phyloP scores from a whole-genome alignment of 441 rosid species.

The Gossypium schwendimanii region DNA sequence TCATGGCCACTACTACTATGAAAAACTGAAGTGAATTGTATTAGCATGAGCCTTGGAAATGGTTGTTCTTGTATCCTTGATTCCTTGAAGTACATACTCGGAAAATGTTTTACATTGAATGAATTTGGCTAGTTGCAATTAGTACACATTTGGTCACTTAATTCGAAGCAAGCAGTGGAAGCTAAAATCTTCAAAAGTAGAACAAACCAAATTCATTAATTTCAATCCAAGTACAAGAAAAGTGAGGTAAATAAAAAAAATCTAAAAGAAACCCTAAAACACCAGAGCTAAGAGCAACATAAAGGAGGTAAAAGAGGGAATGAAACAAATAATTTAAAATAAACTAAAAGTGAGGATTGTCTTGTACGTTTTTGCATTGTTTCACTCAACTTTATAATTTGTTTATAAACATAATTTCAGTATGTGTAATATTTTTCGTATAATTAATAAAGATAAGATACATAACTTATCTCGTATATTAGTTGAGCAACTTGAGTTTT shows the following conservation, averaged over 20 bases:
- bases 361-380: too few relatives aligned
- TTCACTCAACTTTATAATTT: too few relatives aligned
- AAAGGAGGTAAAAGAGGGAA: background rate
- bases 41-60: background rate
- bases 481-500: background rate
- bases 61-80: constrained; percentile 1
- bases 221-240: too few relatives aligned
- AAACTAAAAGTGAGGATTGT: too few relatives aligned
- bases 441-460: too few relatives aligned
- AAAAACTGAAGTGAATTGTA: background rate
- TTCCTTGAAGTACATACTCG: background rate
- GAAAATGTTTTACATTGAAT: background rate
- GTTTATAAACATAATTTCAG: too few relatives aligned
- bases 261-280: constrained; percentile 1
- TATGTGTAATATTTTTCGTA: too few relatives aligned
- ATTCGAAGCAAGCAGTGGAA: background rate
- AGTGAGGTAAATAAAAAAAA: background rate
- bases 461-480: too few relatives aligned
- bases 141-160: background rate
- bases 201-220: too few relatives aligned
- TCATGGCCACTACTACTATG: background rate
- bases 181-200: background rate
- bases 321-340: too few relatives aligned
- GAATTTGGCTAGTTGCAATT: background rate
- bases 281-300: background rate